phyloP scores from a whole-genome alignment of 23 red algal species.

The Cyanidium caldarium region DNA sequence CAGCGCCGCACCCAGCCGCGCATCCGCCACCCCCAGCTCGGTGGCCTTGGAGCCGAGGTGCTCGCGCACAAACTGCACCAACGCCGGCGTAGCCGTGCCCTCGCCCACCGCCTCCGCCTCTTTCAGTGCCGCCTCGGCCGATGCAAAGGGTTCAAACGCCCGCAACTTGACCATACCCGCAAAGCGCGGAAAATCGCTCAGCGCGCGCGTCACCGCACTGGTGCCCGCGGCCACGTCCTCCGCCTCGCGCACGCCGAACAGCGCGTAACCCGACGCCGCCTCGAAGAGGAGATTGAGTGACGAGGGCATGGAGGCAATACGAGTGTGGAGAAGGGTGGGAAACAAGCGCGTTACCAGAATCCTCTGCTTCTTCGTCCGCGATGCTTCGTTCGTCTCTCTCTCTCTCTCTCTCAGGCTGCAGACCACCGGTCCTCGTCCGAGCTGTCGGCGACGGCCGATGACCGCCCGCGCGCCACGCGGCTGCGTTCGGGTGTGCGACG shows the following conservation, averaged over 20 bases:
- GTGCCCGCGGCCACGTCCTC: constrained; percentile 55
- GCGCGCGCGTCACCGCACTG: constrained; percentile 37
- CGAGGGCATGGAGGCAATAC: constrained; percentile 15
- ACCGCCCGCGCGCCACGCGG: too few relatives aligned
- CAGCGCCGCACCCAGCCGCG: constrained; percentile 42
- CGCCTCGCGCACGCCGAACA: constrained; percentile 49
- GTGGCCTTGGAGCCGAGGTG: constrained; percentile 26
- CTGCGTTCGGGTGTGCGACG: too few relatives aligned
- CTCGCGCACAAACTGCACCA: constrained; percentile 48
- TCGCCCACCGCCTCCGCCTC: constrained; percentile 63
- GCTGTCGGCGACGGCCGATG: too few relatives aligned
- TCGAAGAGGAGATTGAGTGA: constrained; percentile 64
- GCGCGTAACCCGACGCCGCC: constrained; percentile 53
- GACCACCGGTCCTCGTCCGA: too few relatives aligned
- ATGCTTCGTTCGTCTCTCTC: too few relatives aligned
- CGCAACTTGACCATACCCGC: constrained; percentile 55
- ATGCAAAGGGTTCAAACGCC: constrained; percentile 73
- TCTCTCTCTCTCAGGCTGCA: too few relatives aligned
- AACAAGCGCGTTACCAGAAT: too few relatives aligned
- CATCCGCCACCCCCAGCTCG: constrained; percentile 57
- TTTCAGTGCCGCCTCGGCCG: constrained; percentile 83
- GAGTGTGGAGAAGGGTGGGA: too few relatives aligned
- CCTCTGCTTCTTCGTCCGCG: too few relatives aligned
- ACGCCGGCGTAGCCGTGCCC: constrained; percentile 41
- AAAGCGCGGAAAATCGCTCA: constrained; percentile 59